Conservation (phyloP, 108 stramenopile genomes). For the Cyclotella sp. region DNA sequence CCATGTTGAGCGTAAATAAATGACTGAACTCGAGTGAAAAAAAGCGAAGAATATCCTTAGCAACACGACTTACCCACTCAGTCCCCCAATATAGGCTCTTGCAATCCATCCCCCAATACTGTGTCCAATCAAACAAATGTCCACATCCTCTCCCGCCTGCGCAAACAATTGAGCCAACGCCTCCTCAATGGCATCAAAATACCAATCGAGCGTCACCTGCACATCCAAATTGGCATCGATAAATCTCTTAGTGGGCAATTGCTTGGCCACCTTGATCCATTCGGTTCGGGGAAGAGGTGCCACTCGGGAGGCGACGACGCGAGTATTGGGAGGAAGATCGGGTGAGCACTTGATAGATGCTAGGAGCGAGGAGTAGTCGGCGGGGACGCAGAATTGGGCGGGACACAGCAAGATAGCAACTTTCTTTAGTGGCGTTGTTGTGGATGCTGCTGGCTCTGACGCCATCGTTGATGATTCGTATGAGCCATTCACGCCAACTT, state of each 20-base stretch:
- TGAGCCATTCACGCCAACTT: background rate
- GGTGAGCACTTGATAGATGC: conserved; percentile 35
- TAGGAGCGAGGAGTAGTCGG: conserved; percentile 65
- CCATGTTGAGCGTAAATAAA: background rate
- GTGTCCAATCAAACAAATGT: conserved; percentile 74
- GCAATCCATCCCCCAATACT: conserved; percentile 86
- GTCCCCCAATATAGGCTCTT: conserved; percentile 73
- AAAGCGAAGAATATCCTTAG: background rate
- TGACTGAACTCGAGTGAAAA: background rate
- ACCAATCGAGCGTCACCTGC: conserved; percentile 72
- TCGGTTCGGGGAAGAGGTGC: conserved; percentile 77
- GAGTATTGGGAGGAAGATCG: conserved; percentile 9
- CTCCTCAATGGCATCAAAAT: conserved; percentile 76
- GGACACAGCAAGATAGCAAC: conserved; percentile 68
- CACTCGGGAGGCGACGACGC: conserved; percentile 59
- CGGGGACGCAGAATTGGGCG: conserved; percentile 85
- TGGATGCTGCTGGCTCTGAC: background rate
- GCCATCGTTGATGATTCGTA: background rate
- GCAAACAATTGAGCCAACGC: conserved; percentile 67
- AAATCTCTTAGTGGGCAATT: conserved; percentile 69
- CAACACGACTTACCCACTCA: conserved; percentile 50
- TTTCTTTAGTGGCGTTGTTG: background rate
- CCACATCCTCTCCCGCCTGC: conserved; percentile 57
- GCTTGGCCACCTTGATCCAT: conserved; percentile 81
- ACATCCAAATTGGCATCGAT: conserved; percentile 66